Base-by-base conservation (phyloP, 169 alveolate species). In the Cryptosporidium sp. region DNA sequence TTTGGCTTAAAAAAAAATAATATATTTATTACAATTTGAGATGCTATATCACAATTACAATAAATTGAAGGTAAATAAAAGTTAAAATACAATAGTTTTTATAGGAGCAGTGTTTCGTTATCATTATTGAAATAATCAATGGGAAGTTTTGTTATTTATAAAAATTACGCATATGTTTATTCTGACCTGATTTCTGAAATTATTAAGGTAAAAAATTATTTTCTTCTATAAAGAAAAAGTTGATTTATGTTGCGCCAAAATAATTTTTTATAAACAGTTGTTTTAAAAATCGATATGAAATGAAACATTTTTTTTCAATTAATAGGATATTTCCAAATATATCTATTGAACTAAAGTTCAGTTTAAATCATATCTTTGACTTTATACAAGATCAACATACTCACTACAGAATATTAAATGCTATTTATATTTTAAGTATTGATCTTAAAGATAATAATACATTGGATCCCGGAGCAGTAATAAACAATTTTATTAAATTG, bases 251-350 rank as follows among this genome's bases (percentile, higher is more conserved):
- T 56, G 67, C 67, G 67, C 67, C 67, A 56, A 23, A 26, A 26
- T 26, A 26, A n/a, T 23, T 56, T 4, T 56, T 56, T 16, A n/a
- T 56, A 21, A 56, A 23, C 21, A 0, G 21, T 16, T n/a, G 12
- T 23, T 5, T 56, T 8, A 56, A 9, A n/a, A 56, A 16, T 8
- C 21, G 18, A 21, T 26, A 56, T 56, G 31, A 56, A 80, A 80
- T 80, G 87, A 80, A 48, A 62, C 52, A 62, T 44, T 80, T 80
- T 80, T 80, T 80, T 48, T 31, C 58, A 14, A 48, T 80, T 23
- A 80, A 80, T n/a, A 80, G 37, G 33, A n/a, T 80, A 14, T 21
- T 80, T 42, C 87, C 87, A 9, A 65, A 80, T 61, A 48, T 51
- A 7, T 80, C 62, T 80, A 31, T 80, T 39, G 75, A 65, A 37